These are phyloP conservation scores for Chondrus crispus DNA, from an alignment of 23 red algal genomes.

Conservation along the genomic window DNA sequence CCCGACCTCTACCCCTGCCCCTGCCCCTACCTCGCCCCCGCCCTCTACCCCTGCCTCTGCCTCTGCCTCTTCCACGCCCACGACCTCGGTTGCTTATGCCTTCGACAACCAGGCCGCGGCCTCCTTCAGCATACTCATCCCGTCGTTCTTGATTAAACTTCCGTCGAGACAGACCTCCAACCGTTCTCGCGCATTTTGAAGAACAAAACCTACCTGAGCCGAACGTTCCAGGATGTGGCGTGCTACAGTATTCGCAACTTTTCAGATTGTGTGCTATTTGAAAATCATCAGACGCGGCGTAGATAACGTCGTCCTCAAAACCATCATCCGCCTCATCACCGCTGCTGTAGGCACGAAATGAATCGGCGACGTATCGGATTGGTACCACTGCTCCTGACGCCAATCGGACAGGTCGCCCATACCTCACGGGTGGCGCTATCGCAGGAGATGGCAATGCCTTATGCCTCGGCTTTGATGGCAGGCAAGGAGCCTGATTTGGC, in stretches of 20 bases:
- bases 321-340: conserved; percentile 40
- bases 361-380: conserved; percentile 44
- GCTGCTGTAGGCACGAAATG: conserved; percentile 15
- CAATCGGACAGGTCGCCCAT: conserved; percentile 7
- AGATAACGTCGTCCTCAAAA: neutral
- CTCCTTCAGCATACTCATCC: neutral
- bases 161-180: conserved; percentile 55
- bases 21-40: conserved; percentile 47
- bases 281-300: conserved; percentile 3
- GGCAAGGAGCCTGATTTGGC: conserved; percentile 26
- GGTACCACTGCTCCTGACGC: conserved; percentile 44
- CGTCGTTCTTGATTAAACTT: conserved; percentile 36
- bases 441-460: neutral
- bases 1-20: conserved; percentile 13
- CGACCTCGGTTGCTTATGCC: neutral
- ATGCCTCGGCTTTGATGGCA: conserved; percentile 36
- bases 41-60: conserved; percentile 33
- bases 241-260: conserved; percentile 60
- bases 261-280: neutral
- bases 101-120: neutral
- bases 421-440: conserved; percentile 4
- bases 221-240: conserved; percentile 55
- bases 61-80: conserved; percentile 42
- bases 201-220: conserved; percentile 80
- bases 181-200: conserved; percentile 73